Conservation (phyloP, 495 filamentous ascomycete species). For the Hypoxylon perforatum region DNA sequence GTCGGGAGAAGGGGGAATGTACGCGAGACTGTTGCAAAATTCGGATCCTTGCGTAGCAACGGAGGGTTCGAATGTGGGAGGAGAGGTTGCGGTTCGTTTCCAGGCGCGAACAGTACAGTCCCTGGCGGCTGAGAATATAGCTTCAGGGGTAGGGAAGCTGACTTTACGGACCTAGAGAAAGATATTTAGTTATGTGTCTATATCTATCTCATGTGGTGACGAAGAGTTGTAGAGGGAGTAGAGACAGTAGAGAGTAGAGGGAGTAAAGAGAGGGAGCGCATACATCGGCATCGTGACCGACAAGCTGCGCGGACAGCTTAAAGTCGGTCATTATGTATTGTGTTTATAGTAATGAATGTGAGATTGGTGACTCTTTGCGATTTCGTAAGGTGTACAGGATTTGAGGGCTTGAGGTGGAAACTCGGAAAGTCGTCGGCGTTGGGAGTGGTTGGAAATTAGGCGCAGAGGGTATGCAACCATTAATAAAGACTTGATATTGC, state of each 20-base stretch:
- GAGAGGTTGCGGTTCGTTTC: constrained; percentile 69
- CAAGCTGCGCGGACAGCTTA: constrained; percentile 84
- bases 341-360: background rate
- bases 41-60: constrained; percentile 79
- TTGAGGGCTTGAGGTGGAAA: too few relatives aligned
- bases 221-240: constrained; percentile 17
- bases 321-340: constrained; percentile 63
- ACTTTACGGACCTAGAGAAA: constrained; percentile 83
- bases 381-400: too few relatives aligned
- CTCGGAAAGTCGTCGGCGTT: too few relatives aligned
- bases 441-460: too few relatives aligned
- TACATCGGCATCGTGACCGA: constrained; percentile 87
- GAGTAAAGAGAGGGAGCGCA: constrained; percentile 49
- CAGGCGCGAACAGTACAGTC: constrained; percentile 91
- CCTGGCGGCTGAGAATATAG: constrained; percentile 85
- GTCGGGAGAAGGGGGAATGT: constrained; percentile 72
- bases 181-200: constrained; percentile 18
- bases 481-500: too few relatives aligned
- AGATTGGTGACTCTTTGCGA: too few relatives aligned
- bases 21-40: constrained; percentile 88
- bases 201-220: background rate
- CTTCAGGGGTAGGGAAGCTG: constrained; percentile 76
- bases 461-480: too few relatives aligned
- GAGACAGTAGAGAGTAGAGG: constrained; percentile 23
- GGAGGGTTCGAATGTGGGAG: constrained; percentile 77